Percentiles rank a stretch among this genome's conserved stretches.
These are phyloP conservation scores for Cordyceps tenuipes DNA, from an alignment of 2,329 filamentous ascomycete species.

Conservation along the genomic window DNA sequence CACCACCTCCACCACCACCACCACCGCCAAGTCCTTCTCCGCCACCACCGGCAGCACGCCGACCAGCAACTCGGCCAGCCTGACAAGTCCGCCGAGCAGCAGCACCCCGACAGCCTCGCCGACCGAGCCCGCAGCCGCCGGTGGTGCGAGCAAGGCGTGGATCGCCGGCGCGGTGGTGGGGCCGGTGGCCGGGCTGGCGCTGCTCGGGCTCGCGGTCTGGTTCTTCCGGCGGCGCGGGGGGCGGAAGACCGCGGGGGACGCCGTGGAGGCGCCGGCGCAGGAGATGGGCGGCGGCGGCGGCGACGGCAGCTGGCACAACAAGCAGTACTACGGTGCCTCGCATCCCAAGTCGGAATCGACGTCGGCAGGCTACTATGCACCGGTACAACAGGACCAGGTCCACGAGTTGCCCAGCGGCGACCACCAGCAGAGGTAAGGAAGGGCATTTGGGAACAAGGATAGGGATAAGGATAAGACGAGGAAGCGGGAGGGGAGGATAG, in stretches of 20 bases:
- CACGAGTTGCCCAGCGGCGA: slow-evolving; percentile 3
- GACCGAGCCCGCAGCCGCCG: not conserved
- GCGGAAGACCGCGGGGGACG: not conserved
- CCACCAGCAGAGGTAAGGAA: not conserved
- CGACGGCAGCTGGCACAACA: slow-evolving; percentile 1
- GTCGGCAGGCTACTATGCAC: slow-evolving; percentile 3
- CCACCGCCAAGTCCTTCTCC: not conserved
- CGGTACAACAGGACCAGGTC: slow-evolving; percentile 5
- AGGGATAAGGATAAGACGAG: no score
- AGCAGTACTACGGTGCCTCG: slow-evolving; percentile 6
- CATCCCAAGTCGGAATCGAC: slow-evolving; percentile 4
- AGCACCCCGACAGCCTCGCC: not conserved
- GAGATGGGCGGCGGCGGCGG: slow-evolving; percentile 5
- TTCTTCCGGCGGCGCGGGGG: not conserved
- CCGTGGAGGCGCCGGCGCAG: not conserved
- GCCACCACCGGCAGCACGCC: slow-evolving; percentile 3
- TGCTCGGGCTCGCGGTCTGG: slow-evolving; percentile 4
- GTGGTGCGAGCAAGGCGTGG: slow-evolving; percentile 5
- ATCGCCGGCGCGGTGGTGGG: slow-evolving; percentile 8
- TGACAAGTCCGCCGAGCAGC: not conserved
- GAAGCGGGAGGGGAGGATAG: not conserved
- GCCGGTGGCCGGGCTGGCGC: not conserved
- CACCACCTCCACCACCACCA: not conserved
- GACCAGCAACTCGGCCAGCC: slow-evolving; percentile 2
- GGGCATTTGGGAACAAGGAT: no score